Conservation (phyloP, 2,329 filamentous ascomycete genomes). For the Acephala macrosclerotiorum region DNA sequence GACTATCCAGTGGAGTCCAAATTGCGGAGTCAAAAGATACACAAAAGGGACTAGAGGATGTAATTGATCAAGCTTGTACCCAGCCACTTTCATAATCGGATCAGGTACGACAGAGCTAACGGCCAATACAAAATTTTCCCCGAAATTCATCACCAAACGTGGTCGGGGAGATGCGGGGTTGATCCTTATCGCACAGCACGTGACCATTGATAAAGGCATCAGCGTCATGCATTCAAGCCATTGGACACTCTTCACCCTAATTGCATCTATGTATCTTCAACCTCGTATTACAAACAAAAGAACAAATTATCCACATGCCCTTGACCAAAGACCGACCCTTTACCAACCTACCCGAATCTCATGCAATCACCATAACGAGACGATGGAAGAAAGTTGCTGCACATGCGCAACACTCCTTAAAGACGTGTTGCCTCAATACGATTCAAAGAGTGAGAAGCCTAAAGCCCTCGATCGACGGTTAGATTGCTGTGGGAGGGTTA, state of each 20-base stretch:
- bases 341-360: constrained; percentile 1
- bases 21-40: neutral
- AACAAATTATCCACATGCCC: constrained; percentile 3
- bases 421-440: constrained; percentile 57
- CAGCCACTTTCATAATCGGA: neutral
- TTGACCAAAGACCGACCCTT: constrained; percentile 9
- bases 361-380: neutral
- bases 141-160: too few species aligned
- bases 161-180: neutral
- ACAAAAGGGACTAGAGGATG: neutral
- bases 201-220: neutral
- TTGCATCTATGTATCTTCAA: neutral
- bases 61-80: neutral
- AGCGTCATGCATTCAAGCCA: constrained; percentile 8
- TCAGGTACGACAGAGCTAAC: neutral
- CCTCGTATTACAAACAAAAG: neutral
- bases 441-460: constrained; percentile 66
- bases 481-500: constrained; percentile 73
- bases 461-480: constrained; percentile 66
- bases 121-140: too few species aligned
- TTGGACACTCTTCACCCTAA: neutral
- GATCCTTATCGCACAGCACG: neutral
- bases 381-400: constrained; percentile 60
- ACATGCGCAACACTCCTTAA: constrained; percentile 72
- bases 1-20: neutral